Evolutionary conservation across 2,329 filamentous ascomycete genomes (phyloP), one percentile per base, ranked within the genome.

Genomic region (Diaporthe helianthi): DNA sequence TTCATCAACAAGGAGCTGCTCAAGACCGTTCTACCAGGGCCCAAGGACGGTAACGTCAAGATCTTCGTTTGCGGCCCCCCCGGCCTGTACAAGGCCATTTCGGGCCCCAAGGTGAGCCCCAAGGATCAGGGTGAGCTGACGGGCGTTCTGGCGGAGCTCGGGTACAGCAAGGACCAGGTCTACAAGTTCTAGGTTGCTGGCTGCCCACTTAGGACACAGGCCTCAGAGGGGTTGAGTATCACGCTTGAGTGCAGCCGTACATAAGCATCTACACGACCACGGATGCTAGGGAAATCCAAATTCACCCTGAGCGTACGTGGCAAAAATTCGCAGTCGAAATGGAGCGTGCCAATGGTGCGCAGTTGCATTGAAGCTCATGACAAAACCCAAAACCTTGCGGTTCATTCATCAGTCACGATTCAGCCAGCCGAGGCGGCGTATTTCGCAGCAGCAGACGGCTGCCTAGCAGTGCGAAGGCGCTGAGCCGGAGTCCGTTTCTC

Each of bases 21-120:
- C 77, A 97, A 98, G 91, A 95, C 92, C 63, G 94, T 98, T 12
- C 87, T 98, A 17, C 96, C 96, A 13, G 94, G 97, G 82, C 94
- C 96, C 72, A 96, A 96, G 87, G 87, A 88, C 75, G 92, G 92
- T 73, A 96, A 97, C 83, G 90, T 97, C 85, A 98, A 98, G 89
- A 82, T 98, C 72, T 98, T 99, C 77, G 93, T 99, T 46, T 98
- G 95, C 81, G 95, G 95, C 0, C 96, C 96, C 15, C 94, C 95
- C 3, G 92, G 91, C 51, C 80, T 98, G 86, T 97, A 97, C 89
- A 97, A 97, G 81, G 92, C 94, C 70, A 90, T 98, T 74, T 95
- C 92, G 46, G 96, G 96, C 41, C 82, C 83, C 77, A 98, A 99
- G 92, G 90, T 91, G 80, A 96, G 92, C 82, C 94, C 94, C n/a